Evolutionary conservation across 1,284 basidiomycete genomes (phyloP), one percentile per base, ranked within the genome.

Genomic region (Heterobasidion occidentale): DNA sequence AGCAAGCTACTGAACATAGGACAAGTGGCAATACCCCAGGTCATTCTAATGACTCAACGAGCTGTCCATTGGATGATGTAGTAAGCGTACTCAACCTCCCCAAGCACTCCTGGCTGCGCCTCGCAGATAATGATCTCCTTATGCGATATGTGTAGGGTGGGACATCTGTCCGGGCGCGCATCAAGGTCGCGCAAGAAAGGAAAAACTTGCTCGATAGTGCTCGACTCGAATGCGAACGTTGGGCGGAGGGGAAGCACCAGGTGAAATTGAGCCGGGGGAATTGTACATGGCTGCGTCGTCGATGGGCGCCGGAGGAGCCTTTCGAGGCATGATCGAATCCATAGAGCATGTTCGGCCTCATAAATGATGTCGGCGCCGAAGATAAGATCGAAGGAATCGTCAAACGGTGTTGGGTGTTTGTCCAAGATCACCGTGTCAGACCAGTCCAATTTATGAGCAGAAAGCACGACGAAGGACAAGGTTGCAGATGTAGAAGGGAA

Each of bases 361-460:
- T 92, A 92, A 3, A 91, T 67, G 54, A 92, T 78, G 65, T 93
- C 90, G 0, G 89, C 86, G 3, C 87, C 90, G 45, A 90, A 70
- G 9, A 90, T 70, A 20, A 88, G 55, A 60, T 92, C 86, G 67
- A 90, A 92, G 0, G 77, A 73, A 11, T 63, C 58, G 53, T 91
- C 84, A 67, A 90, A 92, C 0, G 77, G 73, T 9, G 64, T 58
- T 49, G 75, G 67, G 52, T 67, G 55, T 34, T 12, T 9, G 20
- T 12, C 48, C 27, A 17, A 47, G 8, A 44, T 14, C 0, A 74
- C 67, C 60, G 83, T 84, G 1, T 69, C 67, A 0, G 84, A 79
- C 91, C 92, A 94, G 69, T 94, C 89, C 17, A 84, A 72, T 33
- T 68, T 64, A 42, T 69, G 66, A 5, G 76, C 70, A 9, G 66